These are phyloP conservation scores for Triadica sebifera DNA, from an alignment of 345 rosid species.

Conservation along the genomic window DNA sequence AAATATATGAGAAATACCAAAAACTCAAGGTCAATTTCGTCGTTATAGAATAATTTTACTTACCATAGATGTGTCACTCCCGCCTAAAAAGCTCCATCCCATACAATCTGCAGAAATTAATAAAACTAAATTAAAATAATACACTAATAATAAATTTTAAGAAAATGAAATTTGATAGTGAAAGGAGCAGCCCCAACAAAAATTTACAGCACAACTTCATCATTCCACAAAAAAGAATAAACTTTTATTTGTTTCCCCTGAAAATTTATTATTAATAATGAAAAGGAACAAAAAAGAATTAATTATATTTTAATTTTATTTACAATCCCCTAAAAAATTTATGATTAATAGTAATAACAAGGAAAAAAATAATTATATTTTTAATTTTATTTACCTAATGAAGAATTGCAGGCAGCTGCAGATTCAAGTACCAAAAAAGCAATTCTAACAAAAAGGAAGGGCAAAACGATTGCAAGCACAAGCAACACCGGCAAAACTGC, in stretches of 20 bases:
- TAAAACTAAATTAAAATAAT: not conserved
- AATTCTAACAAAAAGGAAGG: conserved; percentile 62
- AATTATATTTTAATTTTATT: too few species aligned
- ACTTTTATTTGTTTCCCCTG: too few species aligned
- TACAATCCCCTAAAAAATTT: too few species aligned
- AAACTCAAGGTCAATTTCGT: not conserved
- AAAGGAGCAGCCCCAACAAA: too few species aligned
- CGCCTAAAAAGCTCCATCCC: conserved; percentile 60
- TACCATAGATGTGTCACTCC: conserved; percentile 66
- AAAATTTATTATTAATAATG: too few species aligned
- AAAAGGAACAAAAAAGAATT: too few species aligned
- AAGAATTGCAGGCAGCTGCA: conserved; percentile 58
- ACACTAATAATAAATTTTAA: not conserved
- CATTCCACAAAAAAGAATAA: too few species aligned
- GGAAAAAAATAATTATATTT: too few species aligned
- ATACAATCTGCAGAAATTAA: conserved; percentile 52
- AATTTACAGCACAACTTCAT: too few species aligned
- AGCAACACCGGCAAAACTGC: conserved; percentile 50
- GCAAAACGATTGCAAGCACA: conserved; percentile 53
- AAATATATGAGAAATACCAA: too few species aligned
- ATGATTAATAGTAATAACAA: too few species aligned
- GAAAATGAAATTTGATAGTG: too few species aligned
- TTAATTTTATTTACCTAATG: conserved; percentile 37
- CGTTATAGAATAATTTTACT: conserved; percentile 22
- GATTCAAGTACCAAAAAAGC: conserved; percentile 82